Percentiles rank a stretch among this genome's conserved stretches.
These are phyloP conservation scores for Trebouxiophyceae sp. DNA, from an alignment of 163 green algal genomes.

Conservation along the genomic window DNA sequence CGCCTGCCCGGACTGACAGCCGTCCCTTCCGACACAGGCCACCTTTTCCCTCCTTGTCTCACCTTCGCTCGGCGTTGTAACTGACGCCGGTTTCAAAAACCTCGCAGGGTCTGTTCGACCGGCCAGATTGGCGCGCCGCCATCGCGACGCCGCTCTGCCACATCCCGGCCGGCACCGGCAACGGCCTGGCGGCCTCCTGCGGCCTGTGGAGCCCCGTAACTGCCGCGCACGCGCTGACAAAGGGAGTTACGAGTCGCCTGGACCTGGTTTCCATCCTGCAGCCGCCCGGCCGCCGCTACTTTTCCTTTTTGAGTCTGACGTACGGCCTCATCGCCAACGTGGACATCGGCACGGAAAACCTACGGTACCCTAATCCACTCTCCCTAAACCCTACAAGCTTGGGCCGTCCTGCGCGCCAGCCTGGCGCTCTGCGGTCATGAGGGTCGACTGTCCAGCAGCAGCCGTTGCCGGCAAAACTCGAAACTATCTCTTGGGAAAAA, in stretches of 20 bases:
- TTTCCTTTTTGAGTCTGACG: conserved; percentile 41
- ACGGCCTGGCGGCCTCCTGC: conserved; percentile 56
- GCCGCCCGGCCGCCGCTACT: conserved; percentile 19
- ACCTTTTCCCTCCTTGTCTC: no score
- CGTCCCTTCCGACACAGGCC: no score
- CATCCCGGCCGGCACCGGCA: conserved; percentile 57
- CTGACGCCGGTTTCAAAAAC: no score
- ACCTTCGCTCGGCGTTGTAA: no score
- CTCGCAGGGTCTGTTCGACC: conserved; percentile 54
- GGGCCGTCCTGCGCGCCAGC: no score
- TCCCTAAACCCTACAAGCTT: no score
- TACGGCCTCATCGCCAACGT: conserved; percentile 45
- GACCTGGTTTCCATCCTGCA: conserved; percentile 43
- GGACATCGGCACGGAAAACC: conserved; percentile 43
- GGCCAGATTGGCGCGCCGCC: conserved; percentile 50
- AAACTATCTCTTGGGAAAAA: no score
- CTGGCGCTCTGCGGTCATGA: no score
- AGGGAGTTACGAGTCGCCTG: conserved; percentile 19
- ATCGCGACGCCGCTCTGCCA: conserved; percentile 35
- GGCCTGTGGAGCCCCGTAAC: conserved; percentile 50
- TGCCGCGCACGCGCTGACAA: conserved; percentile 38
- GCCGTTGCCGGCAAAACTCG: no score
- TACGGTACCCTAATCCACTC: no score
- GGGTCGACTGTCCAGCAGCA: no score
- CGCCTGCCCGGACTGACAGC: no score